Evolutionary conservation across 306 rosid genomes (phyloP), one percentile per base, ranked within the genome.

Genomic region (Fagus sylvatica): DNA sequence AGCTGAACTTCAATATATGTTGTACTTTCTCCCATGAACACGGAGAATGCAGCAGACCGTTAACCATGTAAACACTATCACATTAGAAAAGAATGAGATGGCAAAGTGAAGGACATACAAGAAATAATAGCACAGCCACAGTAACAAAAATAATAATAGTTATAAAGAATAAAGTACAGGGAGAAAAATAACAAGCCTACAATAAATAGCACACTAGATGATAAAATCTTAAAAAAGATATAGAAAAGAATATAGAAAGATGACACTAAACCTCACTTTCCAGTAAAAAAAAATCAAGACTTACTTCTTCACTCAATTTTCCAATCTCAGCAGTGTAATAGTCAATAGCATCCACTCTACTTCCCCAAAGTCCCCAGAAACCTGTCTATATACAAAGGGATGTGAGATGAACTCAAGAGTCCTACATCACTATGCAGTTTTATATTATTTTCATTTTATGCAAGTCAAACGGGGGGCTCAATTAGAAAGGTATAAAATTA

Each of bases 361-460:
- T 34, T 81, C 98, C 98, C 79, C 71, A 76, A 19, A 90, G 78
- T 67, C 98, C 97, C 79, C 85, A 36, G 22, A 86, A 54, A 82
- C 97, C 97, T 89, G 97, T 89, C 98, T 94, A 91, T 87, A 80
- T 80, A 87, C 65, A 75, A 77, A 79, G 72, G 62, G 79, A 85
- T 62, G 78, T 80, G 77, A 87, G 76, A 79, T 83, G 40, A 61
- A 33, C 9, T 32, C 40, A 61, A 32, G 68, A 33, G 9, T 61
- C 16, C 39, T 61, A 33, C 11, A 28, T 10, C 36, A 57, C 64
- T 7, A 46, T 46, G 15, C 9, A 43, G 11, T 46, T 46, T 46
- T 8, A 8, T 46, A 7, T 32, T 13, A 4, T 57, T 57, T 33
- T 12, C 9, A 30, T 61, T 60, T 10, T 33, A 61, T 61, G 13